Evolutionary conservation across 768 basidiomycete genomes (phyloP), one percentile per base, ranked within the genome.

Genomic region (Leccinum subgranulosum): DNA sequence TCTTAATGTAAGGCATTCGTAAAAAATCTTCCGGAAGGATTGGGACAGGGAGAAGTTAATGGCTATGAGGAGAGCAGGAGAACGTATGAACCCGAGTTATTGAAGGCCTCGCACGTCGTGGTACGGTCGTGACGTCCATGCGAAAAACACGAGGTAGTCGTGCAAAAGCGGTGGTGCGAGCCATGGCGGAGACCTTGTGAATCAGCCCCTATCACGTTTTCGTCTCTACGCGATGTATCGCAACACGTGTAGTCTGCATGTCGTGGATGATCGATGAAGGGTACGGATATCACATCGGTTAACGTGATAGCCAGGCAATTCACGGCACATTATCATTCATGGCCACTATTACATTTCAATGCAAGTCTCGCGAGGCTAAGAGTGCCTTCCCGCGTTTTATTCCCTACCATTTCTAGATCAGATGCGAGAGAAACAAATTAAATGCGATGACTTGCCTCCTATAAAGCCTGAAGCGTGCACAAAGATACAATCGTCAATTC

Each of bases 401-500:
- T 94, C 25, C 91, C 92, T 93, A 61, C 5, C 45, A 55, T 50
- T 61, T 39, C 29, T 59, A 34, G 54, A 51, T 67, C 27, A 69
- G 54, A 39, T 49, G 28, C 33, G 17, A 21, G 27, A n/a, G 21
- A 49, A 21, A 50, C 25, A 17, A 34, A 49, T 53, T 48, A 11
- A 55, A 57, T 54, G 56, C 31, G 29, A 27, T 36, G 28, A 68
- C 83, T 59, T 60, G 86, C 94, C 94, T 66, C 97, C 97, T 67
- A 94, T 98, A 72, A 99, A 99, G 8, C 97, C 97, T 57, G 88
- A 90, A 1, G 95, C 93, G 74, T 99, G 97, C 25, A 95, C 86
- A 67, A 99, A 99, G 54, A 97, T 84, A 52, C 95, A 82, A 1
- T 87, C 93, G 0, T 84, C 81, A 58, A 98, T 84, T 3, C 92